Evolutionary conservation across 768 basidiomycete genomes (phyloP).

Genomic region (Russula earlei): DNA sequence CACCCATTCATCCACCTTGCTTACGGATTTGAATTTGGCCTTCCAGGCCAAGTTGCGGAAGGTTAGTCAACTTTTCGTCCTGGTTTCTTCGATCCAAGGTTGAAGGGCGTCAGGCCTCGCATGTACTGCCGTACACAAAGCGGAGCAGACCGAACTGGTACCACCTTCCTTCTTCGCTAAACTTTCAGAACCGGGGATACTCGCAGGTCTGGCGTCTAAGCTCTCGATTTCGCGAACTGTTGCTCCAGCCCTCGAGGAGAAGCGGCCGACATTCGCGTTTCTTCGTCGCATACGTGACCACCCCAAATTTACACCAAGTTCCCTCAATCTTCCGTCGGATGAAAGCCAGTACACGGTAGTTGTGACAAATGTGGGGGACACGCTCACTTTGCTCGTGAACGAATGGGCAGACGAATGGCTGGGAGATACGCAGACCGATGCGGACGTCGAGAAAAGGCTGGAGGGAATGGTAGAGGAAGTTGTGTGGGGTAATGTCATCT

Average conservation of each 20-base stretch:
- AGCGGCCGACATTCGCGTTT: slow-evolving; percentile 32
- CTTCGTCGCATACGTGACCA: slow-evolving; percentile 48
- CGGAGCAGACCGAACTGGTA: slow-evolving; percentile 30
- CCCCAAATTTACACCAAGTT: slow-evolving; percentile 22
- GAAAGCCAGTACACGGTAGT: slow-evolving; percentile 11
- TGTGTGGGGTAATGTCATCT: slow-evolving; percentile 41
- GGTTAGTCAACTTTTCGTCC: slow-evolving; percentile 29
- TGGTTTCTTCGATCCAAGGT: not conserved
- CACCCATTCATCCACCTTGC: slow-evolving; percentile 61
- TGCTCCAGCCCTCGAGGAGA: slow-evolving; percentile 31
- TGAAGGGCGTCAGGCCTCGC: slow-evolving; percentile 39
- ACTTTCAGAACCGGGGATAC: not conserved
- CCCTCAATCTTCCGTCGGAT: slow-evolving; percentile 3
- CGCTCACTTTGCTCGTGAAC: slow-evolving; percentile 15
- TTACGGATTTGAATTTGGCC: slow-evolving; percentile 51
- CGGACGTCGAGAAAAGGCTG: slow-evolving; percentile 27
- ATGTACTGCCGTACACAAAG: slow-evolving; percentile 40
- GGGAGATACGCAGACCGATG: slow-evolving; percentile 9
- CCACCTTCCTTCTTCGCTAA: slow-evolving; percentile 23
- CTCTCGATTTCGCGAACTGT: slow-evolving; percentile 3
- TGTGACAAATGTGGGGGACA: slow-evolving; percentile 10
- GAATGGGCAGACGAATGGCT: slow-evolving; percentile 21
- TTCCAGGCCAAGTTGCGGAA: slow-evolving; percentile 53
- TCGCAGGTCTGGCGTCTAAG: slow-evolving; percentile 24
- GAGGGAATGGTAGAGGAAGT: slow-evolving; percentile 57